Evolutionary conservation across 768 basidiomycete species (phyloP).

Genomic region (Hirschioporus abietinus): DNA sequence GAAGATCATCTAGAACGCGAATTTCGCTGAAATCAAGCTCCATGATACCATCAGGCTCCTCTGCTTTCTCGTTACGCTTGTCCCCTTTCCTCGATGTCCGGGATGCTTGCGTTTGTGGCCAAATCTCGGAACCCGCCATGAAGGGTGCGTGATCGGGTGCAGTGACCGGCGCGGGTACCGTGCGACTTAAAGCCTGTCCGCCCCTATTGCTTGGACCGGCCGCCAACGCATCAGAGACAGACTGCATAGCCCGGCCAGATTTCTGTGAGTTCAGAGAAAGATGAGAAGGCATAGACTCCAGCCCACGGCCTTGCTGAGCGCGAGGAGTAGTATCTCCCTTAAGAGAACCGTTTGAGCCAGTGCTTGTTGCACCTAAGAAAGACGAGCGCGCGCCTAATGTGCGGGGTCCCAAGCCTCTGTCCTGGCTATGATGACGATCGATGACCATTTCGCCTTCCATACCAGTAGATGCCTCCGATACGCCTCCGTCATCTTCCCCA

Average conservation of each 20-base stretch:
- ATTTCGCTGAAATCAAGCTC: conserved; percentile 75
- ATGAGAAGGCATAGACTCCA: background rate
- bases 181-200: background rate
- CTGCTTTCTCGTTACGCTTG: conserved; percentile 8
- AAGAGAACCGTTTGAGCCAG: background rate
- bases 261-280: background rate
- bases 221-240: background rate
- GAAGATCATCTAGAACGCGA: conserved; percentile 64
- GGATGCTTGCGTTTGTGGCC: conserved; percentile 53
- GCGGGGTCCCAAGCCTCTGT: background rate
- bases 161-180: background rate
- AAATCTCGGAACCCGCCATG: conserved; percentile 58
- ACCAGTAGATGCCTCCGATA: background rate
- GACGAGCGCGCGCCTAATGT: background rate
- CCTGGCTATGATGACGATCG: background rate
- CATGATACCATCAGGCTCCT: conserved; percentile 53
- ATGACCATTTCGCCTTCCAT: background rate
- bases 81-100: background rate
- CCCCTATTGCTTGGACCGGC: background rate
- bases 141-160: conserved; percentile 38
- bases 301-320: background rate
- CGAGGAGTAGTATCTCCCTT: conserved; percentile 3
- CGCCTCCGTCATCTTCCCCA: background rate
- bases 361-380: background rate
- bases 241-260: background rate